Evolutionary conservation across 106 monocot genomes (phyloP), one percentile per base, ranked within the genome.

Genomic region (Platanthera zijinensis): DNA sequence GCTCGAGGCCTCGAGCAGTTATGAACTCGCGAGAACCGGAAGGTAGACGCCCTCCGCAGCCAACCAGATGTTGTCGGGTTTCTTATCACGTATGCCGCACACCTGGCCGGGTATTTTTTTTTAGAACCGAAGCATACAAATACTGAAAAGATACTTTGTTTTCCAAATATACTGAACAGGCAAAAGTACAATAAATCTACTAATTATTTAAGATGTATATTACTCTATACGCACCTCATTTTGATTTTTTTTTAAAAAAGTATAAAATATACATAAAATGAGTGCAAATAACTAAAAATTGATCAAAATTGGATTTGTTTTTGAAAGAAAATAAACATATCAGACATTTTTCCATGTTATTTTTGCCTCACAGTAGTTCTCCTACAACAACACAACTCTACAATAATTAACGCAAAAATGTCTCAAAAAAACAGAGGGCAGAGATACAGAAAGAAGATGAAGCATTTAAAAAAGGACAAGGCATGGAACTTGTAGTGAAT

Each of bases 41-140:
- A 92, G 87, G 47, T 89, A 92, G 14, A 92, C 89, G 8, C 92
- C 92, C 73, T 92, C 92, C 1, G 89, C 84, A 2, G 92, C 92
- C 72, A 89, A 66, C 92, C 92, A 92, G 10, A 89, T 47, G 71
- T 89, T 89, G 73, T 92, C 92, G 12, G 92, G 80, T 11, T 82
- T 80, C 82, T 92, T 92, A 19, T 87, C 87, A 15, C 84, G 73
- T 28, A 92, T 80, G 52, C 92, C 92, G 46, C 92, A 92, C 2
- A 92, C 89, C 92, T 92, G 85, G 19, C 51, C 52, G 50, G 62
- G 52, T 10, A 72, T 7, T 46, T 48, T 71, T n/a, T 7, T 61
- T 61, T 39, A 39, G 39, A 0, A 39, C 39, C 1, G 39, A 1
- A 39, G 39, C 39, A 39, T 39, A 39, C 39, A 39, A 39, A 39